These are phyloP conservation scores for Dichotomopilus funicola DNA, from an alignment of 2,329 filamentous ascomycete species.

Conservation along the genomic window DNA sequence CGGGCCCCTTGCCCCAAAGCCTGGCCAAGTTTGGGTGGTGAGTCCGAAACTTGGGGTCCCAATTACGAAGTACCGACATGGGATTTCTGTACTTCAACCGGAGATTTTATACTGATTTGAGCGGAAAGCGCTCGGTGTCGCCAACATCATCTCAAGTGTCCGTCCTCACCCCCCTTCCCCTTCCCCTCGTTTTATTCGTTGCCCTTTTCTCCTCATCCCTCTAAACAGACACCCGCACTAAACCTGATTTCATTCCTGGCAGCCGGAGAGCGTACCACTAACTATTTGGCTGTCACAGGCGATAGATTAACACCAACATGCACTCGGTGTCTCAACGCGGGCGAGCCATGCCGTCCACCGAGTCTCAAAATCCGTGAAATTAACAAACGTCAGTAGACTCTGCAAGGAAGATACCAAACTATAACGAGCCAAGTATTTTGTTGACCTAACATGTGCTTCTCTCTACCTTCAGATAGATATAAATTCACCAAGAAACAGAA, in stretches of 20 bases:
- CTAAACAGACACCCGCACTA: background rate
- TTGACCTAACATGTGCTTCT: background rate
- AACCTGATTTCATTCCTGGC: no score
- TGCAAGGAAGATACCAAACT: background rate
- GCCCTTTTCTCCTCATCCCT: background rate
- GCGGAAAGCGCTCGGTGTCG: conserved; percentile 38
- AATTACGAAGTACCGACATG: background rate
- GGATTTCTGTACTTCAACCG: background rate
- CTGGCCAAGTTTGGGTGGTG: conserved; percentile 21
- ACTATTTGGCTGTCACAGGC: conserved; percentile 25
- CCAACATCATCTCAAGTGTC: conserved; percentile 43
- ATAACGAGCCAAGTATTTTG: background rate
- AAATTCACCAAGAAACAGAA: conserved; percentile 27
- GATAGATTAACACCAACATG: conserved; percentile 33
- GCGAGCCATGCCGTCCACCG: conserved; percentile 25
- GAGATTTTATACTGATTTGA: background rate
- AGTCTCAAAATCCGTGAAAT: conserved; percentile 31
- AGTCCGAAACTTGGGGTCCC: background rate
- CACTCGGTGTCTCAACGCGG: conserved; percentile 27
- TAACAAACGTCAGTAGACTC: conserved; percentile 16
- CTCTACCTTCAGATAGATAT: conserved; percentile 23
- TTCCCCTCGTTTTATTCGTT: background rate
- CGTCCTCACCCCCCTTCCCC: conserved; percentile 16
- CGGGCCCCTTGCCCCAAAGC: conserved; percentile 1
- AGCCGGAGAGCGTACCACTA: no score